Percentiles rank a stretch among this genome's conserved stretches.
Evolutionary conservation across 148 eudicot genomes (phyloP).

Genomic region (Agrostemma githago): DNA sequence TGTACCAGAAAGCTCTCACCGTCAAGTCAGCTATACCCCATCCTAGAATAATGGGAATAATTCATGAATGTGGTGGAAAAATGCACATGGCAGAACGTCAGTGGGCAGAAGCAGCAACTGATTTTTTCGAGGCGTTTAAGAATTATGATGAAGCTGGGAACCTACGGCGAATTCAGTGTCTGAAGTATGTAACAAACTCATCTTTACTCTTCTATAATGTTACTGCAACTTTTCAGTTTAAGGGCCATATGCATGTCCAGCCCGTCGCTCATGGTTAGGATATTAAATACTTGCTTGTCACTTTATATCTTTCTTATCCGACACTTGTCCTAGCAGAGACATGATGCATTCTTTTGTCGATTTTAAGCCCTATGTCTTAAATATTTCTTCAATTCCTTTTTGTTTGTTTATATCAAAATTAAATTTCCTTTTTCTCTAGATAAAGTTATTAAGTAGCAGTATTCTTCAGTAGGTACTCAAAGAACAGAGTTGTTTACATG

Average conservation of each 20-base stretch:
- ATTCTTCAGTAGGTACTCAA: background rate
- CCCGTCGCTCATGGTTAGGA: background rate
- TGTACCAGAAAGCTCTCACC: slow-evolving; percentile 87
- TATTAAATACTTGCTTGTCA: background rate
- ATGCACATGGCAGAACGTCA: slow-evolving; percentile 99
- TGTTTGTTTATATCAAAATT: too few relatives aligned
- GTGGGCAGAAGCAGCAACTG: slow-evolving; percentile 97
- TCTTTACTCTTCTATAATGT: slow-evolving; percentile 2
- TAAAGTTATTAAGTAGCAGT: background rate
- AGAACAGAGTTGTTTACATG: background rate
- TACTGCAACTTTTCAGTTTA: background rate
- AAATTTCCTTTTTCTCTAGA: background rate
- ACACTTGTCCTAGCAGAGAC: background rate
- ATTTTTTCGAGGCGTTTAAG: slow-evolving; percentile 97
- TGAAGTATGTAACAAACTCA: slow-evolving; percentile 56
- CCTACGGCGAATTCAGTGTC: slow-evolving; percentile 83
- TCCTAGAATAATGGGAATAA: slow-evolving; percentile 98
- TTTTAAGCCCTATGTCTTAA: background rate
- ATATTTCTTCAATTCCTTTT: too few relatives aligned
- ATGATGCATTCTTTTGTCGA: background rate
- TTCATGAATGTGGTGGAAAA: slow-evolving; percentile 99
- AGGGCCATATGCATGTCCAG: background rate
- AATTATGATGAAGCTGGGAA: slow-evolving; percentile 99
- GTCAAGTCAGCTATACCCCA: slow-evolving; percentile 98
- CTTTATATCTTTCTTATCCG: background rate